These are phyloP conservation scores for Teunomyces funiuensis DNA, from an alignment of 805 yeast genomes.

Conservation along the genomic window DNA sequence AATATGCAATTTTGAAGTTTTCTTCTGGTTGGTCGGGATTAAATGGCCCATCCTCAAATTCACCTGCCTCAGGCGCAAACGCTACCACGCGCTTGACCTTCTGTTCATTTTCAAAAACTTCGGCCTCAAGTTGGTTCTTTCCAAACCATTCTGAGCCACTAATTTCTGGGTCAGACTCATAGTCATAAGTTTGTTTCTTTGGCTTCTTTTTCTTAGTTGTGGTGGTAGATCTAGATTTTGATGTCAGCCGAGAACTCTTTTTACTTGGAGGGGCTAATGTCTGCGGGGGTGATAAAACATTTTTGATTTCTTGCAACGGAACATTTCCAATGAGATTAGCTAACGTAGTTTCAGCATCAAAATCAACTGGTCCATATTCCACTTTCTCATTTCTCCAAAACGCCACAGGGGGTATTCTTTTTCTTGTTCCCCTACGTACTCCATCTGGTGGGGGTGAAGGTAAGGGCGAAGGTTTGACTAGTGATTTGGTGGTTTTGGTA, in stretches of 20 bases:
- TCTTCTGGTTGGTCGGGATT: slow-evolving; percentile 41
- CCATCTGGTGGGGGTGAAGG: slow-evolving; percentile 50
- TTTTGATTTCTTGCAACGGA: slow-evolving; percentile 56
- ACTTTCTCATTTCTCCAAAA: slow-evolving; percentile 83
- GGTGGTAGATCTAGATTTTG: slow-evolving; percentile 8
- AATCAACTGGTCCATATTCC: slow-evolving; percentile 47
- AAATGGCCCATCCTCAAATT: slow-evolving; percentile 36
- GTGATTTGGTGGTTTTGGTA: not conserved
- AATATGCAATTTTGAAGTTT: slow-evolving; percentile 59
- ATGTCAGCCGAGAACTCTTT: slow-evolving; percentile 20
- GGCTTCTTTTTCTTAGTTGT: slow-evolving; percentile 12
- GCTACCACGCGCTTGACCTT: slow-evolving; percentile 54
- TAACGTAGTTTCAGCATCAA: slow-evolving; percentile 46
- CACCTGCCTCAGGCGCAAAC: slow-evolving; percentile 59
- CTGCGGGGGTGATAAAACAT: slow-evolving; percentile 54
- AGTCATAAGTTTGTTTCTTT: slow-evolving; percentile 21
- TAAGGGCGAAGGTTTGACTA: slow-evolving; percentile 27
- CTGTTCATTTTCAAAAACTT: slow-evolving; percentile 51
- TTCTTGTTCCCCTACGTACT: slow-evolving; percentile 63
- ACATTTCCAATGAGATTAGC: slow-evolving; percentile 34
- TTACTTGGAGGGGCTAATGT: slow-evolving; percentile 3
- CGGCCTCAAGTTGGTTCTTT: slow-evolving; percentile 39
- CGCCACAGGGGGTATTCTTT: slow-evolving; percentile 68
- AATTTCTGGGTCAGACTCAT: slow-evolving; percentile 40
- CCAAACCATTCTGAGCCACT: slow-evolving; percentile 56